phyloP scores from a whole-genome alignment of 1,139 yeast genomes.

The Martiniozyma asiatica region DNA sequence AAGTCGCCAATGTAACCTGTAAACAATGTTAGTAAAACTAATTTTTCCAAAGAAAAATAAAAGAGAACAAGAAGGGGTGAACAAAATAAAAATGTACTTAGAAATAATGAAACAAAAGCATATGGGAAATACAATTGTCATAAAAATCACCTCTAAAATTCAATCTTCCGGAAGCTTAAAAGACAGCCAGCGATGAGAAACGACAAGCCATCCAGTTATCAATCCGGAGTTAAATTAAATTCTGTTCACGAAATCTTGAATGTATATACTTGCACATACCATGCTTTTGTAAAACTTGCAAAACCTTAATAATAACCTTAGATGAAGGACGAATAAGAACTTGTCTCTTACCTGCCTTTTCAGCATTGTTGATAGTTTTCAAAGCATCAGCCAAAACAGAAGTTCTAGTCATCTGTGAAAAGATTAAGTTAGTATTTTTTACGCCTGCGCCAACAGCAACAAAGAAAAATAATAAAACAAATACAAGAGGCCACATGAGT shows the following conservation, averaged over 20 bases:
- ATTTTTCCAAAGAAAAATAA: conserved; percentile 3
- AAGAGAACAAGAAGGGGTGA: conserved; percentile 3
- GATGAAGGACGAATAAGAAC: conserved; percentile 98
- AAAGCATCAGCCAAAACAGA: conserved; percentile 99
- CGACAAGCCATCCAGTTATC: conserved; percentile 98
- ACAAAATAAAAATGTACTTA: conserved; percentile 42
- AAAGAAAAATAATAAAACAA: not conserved
- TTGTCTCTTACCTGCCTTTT: conserved; percentile 99
- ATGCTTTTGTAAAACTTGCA: conserved; percentile 96
- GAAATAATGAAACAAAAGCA: conserved; percentile 46
- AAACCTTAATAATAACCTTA: conserved; percentile 93
- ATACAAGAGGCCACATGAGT: conserved; percentile 28
- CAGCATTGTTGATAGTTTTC: conserved; percentile 97
- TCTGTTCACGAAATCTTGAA: not conserved
- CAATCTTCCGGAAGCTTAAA: conserved; percentile 90
- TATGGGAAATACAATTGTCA: too few species aligned
- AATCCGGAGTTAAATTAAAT: conserved; percentile 45
- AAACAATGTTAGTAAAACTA: conserved; percentile 14
- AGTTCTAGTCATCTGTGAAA: conserved; percentile 78
- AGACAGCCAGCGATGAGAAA: conserved; percentile 87
- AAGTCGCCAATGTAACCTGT: conserved; percentile 92
- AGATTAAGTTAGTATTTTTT: not conserved
- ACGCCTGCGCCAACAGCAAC: too few species aligned
- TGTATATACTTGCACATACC: conserved; percentile 35
- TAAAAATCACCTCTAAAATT: conserved; percentile 59